Percentiles rank a stretch among this genome's conserved stretches.
Conservation (phyloP, 78 protist genomes). For the Dictyostelium citrinum region DNA sequence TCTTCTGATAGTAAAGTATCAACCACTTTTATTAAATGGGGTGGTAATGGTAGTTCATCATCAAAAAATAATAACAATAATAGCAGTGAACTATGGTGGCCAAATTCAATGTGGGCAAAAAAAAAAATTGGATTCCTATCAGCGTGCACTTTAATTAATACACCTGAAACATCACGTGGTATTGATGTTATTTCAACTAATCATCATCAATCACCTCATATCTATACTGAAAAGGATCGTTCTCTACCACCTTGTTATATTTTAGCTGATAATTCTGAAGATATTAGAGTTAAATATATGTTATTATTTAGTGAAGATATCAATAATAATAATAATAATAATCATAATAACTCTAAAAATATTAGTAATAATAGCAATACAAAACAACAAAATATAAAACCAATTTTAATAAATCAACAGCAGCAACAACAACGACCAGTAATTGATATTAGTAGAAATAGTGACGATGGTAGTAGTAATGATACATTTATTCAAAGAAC, state of each 20-base stretch:
- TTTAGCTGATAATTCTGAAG: background rate
- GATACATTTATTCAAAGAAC: background rate
- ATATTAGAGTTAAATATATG: slow-evolving; percentile 56
- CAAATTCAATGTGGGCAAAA: slow-evolving; percentile 19
- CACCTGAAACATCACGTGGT: slow-evolving; percentile 32
- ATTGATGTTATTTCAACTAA: background rate
- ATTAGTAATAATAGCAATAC: background rate
- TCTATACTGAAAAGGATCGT: slow-evolving; percentile 24
- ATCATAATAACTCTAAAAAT: background rate
- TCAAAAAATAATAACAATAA: background rate
- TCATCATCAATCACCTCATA: background rate
- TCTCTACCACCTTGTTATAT: slow-evolving; percentile 46
- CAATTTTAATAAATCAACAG: background rate
- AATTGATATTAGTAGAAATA: background rate
- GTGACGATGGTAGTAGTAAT: background rate
- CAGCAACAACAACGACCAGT: background rate
- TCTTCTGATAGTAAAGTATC: slow-evolving; percentile 55
- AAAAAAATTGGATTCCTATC: slow-evolving; percentile 30
- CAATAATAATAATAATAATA: background rate
- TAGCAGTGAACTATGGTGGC: slow-evolving; percentile 31
- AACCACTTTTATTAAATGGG: slow-evolving; percentile 29
- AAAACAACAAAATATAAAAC: background rate
- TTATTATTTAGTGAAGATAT: background rate
- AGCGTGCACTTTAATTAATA: slow-evolving; percentile 42
- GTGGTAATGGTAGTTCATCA: background rate